Conservation (phyloP, 768 basidiomycete genomes). For the Lactifluus subvellereus region DNA sequence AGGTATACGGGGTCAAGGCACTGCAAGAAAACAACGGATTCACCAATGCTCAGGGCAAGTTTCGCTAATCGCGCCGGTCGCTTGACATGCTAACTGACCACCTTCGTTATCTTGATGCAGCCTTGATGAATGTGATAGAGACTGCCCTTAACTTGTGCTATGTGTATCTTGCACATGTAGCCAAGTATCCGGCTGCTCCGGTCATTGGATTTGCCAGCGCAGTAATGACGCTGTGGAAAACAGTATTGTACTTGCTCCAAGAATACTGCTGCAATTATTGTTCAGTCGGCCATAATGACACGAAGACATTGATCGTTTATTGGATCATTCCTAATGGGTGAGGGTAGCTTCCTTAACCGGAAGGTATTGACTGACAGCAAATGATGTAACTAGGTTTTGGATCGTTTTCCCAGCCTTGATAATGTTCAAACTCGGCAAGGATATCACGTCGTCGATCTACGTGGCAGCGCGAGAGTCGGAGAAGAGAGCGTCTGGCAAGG, state of each 20-base stretch:
- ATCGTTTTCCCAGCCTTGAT: slow-evolving; percentile 64
- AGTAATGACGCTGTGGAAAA: slow-evolving; percentile 82
- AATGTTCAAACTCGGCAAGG: slow-evolving; percentile 52
- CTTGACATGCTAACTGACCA: background rate
- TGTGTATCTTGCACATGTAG: slow-evolving; percentile 66
- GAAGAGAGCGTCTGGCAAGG: slow-evolving; percentile 34
- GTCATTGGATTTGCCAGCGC: slow-evolving; percentile 68
- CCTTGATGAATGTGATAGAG: slow-evolving; percentile 74
- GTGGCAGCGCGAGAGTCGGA: slow-evolving; percentile 26
- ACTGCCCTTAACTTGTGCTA: slow-evolving; percentile 68
- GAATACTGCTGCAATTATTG: slow-evolving; percentile 77
- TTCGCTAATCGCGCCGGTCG: background rate
- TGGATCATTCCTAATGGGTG: slow-evolving; percentile 82
- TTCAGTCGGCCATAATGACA: slow-evolving; percentile 66
- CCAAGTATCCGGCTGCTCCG: slow-evolving; percentile 56
- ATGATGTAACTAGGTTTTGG: slow-evolving; percentile 53
- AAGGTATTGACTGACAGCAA: slow-evolving; percentile 5
- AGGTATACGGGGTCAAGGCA: slow-evolving; percentile 72
- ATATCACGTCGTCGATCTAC: slow-evolving; percentile 46
- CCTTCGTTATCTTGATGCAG: slow-evolving; percentile 35
- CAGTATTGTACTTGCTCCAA: slow-evolving; percentile 72
- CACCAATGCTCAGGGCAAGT: slow-evolving; percentile 70
- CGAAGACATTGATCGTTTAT: slow-evolving; percentile 44
- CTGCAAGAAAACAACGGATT: slow-evolving; percentile 69
- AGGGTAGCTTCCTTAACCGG: slow-evolving; percentile 24